Percentiles rank a stretch among this genome's conserved stretches.
Evolutionary conservation across 768 basidiomycete species (phyloP).

Genomic region (Amanita fuliginea): DNA sequence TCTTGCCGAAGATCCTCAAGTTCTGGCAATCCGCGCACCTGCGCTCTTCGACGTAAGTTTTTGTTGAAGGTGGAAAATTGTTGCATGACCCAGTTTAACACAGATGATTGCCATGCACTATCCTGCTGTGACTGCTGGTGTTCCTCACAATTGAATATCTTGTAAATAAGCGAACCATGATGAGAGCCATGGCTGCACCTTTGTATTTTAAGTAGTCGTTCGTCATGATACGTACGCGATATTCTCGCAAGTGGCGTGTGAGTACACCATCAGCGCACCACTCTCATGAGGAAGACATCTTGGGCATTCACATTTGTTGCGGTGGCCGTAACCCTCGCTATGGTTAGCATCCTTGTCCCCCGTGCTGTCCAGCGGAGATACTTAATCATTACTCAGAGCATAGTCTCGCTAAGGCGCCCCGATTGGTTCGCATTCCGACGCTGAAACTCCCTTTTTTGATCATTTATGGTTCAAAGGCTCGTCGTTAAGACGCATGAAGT

Average conservation of each 20-base stretch:
- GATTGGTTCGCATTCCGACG: conserved; percentile 44
- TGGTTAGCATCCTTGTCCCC: conserved; percentile 29
- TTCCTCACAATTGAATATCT: conserved; percentile 26
- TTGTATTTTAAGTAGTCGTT: not conserved
- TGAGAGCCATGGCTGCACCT: not conserved
- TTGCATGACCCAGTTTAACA: conserved; percentile 3
- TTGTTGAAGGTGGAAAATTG: not conserved
- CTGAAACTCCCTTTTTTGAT: not conserved
- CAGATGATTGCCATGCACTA: conserved; percentile 61
- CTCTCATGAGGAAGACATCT: conserved; percentile 54
- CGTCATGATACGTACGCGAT: not conserved
- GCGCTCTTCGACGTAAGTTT: conserved; percentile 48
- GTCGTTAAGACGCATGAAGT: conserved; percentile 31
- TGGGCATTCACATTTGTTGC: conserved; percentile 56
- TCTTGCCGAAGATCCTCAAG: conserved; percentile 73
- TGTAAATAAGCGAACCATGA: too few species aligned
- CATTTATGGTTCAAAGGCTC: conserved; percentile 23
- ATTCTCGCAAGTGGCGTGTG: too few species aligned
- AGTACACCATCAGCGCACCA: not conserved
- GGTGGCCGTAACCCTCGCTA: conserved; percentile 33
- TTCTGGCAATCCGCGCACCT: conserved; percentile 63
- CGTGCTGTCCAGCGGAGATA: not conserved
- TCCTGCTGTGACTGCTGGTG: conserved; percentile 48
- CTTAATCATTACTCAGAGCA: conserved; percentile 29
- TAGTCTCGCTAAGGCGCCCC: conserved; percentile 40